Conservation (phyloP, 345 rosid species). For the Linum tenue region DNA sequence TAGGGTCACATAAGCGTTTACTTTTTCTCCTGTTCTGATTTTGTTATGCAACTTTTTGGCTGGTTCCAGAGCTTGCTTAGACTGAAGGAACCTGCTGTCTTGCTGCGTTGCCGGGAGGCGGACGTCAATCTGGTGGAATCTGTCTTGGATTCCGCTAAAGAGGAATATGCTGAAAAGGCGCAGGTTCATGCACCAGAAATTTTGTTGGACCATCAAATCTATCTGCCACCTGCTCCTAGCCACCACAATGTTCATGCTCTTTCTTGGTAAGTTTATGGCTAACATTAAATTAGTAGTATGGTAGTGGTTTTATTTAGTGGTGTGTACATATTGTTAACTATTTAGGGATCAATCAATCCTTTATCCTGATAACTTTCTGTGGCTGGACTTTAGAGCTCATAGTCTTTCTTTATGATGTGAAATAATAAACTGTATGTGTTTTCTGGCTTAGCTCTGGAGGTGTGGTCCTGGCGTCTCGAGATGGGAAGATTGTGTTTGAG, state of each 20-base stretch:
- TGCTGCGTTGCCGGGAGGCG: slow-evolving; percentile 67
- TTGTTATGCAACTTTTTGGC: neutral
- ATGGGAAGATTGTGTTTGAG: slow-evolving; percentile 75
- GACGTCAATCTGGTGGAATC: slow-evolving; percentile 54
- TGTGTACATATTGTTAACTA: too few relatives aligned
- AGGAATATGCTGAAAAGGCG: slow-evolving; percentile 42
- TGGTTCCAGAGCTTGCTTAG: slow-evolving; percentile 50
- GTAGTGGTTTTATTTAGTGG: neutral
- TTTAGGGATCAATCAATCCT: too few relatives aligned
- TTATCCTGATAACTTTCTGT: too few relatives aligned
- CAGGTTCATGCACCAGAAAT: slow-evolving; percentile 34
- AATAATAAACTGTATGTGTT: neutral
- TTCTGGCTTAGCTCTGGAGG: slow-evolving; percentile 65
- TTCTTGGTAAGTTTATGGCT: slow-evolving; percentile 33
- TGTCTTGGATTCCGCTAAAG: slow-evolving; percentile 45
- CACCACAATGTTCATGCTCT: slow-evolving; percentile 34
- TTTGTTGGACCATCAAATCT: slow-evolving; percentile 36
- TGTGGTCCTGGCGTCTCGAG: slow-evolving; percentile 71
- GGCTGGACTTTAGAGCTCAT: too few relatives aligned
- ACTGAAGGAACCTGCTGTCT: slow-evolving; percentile 55
- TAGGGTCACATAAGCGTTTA: neutral
- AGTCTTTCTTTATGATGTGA: neutral
- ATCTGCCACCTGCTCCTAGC: slow-evolving; percentile 57
- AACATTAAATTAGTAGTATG: neutral
- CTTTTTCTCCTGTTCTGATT: neutral